These are phyloP conservation scores for Coniochaeta prunicola DNA, from an alignment of 2,329 filamentous ascomycete genomes.

Conservation along the genomic window DNA sequence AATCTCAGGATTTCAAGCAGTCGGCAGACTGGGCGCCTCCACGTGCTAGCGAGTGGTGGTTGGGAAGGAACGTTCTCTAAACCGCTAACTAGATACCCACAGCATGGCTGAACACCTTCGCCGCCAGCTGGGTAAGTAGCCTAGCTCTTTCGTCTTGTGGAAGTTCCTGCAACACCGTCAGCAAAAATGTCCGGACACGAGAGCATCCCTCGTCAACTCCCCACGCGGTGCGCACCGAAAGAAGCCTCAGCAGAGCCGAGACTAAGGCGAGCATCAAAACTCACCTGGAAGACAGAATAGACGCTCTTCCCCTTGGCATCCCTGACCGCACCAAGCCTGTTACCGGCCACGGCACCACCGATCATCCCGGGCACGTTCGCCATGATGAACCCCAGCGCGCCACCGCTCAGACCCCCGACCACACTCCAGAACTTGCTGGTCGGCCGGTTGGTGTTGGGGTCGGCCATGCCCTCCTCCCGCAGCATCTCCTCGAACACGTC, in stretches of 20 bases:
- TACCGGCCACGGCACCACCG: constrained; percentile 87
- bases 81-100: constrained; percentile 41
- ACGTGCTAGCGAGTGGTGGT: too few relatives aligned
- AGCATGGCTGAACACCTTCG: constrained; percentile 77
- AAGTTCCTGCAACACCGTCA: constrained; percentile 50
- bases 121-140: constrained; percentile 75
- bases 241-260: constrained; percentile 2
- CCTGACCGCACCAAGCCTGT: constrained; percentile 79
- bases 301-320: constrained; percentile 94
- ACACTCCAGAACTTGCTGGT: constrained; percentile 81
- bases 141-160: constrained; percentile 75
- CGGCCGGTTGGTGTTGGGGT: constrained; percentile 49
- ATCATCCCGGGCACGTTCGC: constrained; percentile 85
- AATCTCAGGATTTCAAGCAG: too few relatives aligned
- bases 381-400: constrained; percentile 88
- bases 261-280: constrained; percentile 9
- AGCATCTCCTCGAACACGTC: constrained; percentile 87
- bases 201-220: neutral
- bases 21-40: too few relatives aligned
- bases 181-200: neutral
- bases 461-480: constrained; percentile 75
- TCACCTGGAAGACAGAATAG: constrained; percentile 72
- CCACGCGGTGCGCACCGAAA: neutral
- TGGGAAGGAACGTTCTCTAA: too few relatives aligned
- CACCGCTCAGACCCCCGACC: constrained; percentile 78